A percentile compares a stretch with the other conserved stretches of the same genome.
Evolutionary conservation across 345 rosid species (phyloP).

Genomic region (Boechera divaricarpa): DNA sequence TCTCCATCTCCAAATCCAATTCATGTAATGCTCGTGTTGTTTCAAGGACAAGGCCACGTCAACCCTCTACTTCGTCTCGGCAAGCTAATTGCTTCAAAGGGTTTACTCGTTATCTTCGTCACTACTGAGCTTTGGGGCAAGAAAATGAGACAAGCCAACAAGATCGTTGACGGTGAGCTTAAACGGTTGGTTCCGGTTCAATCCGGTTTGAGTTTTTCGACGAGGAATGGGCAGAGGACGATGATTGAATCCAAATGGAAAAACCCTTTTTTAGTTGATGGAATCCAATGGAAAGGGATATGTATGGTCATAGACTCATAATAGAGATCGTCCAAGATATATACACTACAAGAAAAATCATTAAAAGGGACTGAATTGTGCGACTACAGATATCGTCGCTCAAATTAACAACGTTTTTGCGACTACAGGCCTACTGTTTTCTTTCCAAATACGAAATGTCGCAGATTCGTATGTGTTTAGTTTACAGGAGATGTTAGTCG

Average conservation of each 20-base stretch:
- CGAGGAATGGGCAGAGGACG: slow-evolving; percentile 63
- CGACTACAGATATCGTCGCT: too few relatives aligned
- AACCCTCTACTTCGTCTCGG: slow-evolving; percentile 78
- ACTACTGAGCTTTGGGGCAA: slow-evolving; percentile 51
- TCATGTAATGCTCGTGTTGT: slow-evolving; percentile 75
- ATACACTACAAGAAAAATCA: too few relatives aligned
- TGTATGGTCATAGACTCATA: neutral
- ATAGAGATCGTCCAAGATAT: slow-evolving; percentile 7
- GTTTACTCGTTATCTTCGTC: slow-evolving; percentile 70
- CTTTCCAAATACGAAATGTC: too few relatives aligned
- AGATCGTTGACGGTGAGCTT: slow-evolving; percentile 50
- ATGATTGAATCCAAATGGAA: slow-evolving; percentile 24
- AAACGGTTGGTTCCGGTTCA: slow-evolving; percentile 63
- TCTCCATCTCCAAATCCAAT: neutral
- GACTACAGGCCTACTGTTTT: too few relatives aligned
- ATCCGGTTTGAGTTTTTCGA: slow-evolving; percentile 71
- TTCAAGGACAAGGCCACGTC: slow-evolving; percentile 81
- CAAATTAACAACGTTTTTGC: too few relatives aligned
- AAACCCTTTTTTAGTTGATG: too few relatives aligned
- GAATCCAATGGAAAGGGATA: too few relatives aligned
- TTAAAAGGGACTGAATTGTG: too few relatives aligned
- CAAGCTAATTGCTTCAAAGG: slow-evolving; percentile 69
- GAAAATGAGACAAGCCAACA: slow-evolving; percentile 60
- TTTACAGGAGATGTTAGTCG: too few relatives aligned
- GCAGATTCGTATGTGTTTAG: too few relatives aligned